Percentiles rank a stretch among this genome's conserved stretches.
Conservation (phyloP, 257 asterid species). For the Capsicum chinense region DNA sequence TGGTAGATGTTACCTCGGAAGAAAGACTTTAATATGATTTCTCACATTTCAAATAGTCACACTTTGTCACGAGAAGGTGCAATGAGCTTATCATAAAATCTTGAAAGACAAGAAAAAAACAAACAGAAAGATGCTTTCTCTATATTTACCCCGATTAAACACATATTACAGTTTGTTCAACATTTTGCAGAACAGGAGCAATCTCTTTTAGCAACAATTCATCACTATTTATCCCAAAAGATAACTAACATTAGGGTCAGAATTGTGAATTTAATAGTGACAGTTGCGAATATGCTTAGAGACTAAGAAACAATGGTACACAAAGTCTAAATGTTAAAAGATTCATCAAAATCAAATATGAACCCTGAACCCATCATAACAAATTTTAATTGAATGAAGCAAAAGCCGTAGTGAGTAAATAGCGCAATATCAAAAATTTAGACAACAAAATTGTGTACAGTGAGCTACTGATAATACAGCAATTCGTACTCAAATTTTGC, state of each 20-base stretch:
- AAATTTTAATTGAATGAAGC: not conserved
- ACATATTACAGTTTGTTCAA: slow-evolving; percentile 12
- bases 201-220: not conserved
- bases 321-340: slow-evolving; percentile 5
- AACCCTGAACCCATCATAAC: not conserved
- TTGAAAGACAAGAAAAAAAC: not conserved
- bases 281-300: not conserved
- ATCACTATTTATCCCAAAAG: not conserved
- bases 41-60: slow-evolving; percentile 8
- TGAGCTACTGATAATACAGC: not conserved
- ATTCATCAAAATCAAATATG: not conserved
- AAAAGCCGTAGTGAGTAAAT: slow-evolving; percentile 1
- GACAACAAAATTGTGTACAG: not conserved
- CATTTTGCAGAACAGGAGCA: not conserved
- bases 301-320: not conserved
- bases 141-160: not conserved
- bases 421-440: not conserved
- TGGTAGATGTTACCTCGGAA: not conserved
- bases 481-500: slow-evolving; percentile 14
- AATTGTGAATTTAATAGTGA: not conserved
- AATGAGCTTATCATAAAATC: not conserved
- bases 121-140: not conserved
- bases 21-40: slow-evolving; percentile 10
- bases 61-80: not conserved
- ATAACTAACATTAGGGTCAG: not conserved